Evolutionary conservation across 352 stramenopile species (phyloP), one percentile per base, ranked within the genome.

Genomic region (Globisporangium abappressorium): DNA sequence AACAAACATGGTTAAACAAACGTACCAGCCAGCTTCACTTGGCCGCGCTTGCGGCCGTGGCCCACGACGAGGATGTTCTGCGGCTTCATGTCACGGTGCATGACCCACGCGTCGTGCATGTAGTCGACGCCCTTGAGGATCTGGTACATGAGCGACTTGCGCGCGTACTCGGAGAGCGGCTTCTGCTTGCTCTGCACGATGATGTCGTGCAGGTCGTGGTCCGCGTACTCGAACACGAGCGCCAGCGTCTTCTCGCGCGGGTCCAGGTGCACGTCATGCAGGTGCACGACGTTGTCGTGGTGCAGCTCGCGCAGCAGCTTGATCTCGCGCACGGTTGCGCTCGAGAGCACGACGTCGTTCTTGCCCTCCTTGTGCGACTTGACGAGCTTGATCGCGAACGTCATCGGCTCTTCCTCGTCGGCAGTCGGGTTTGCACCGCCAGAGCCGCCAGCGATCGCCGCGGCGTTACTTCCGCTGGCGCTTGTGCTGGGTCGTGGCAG

Each of bases 31-130:
- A 95, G 69, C 62, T 96, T 96, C n/a, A 96, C 83, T 74, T 95
- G 86, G 8, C 85, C 87, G 18, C 87, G 73, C 63, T 92, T 92
- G 55, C 85, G 85, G 26, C 87, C 85, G 66, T 97, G 87, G 24
- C 86, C 87, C 8, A 95, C 91, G 41, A 98, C 92, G 18, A 98
- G 77, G 54, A 98, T 95, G 68, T 98, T 98, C 57, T 96, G 90
- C 53, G 94, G 88, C 75, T 98, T 98, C 75, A 98, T 91, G 67
- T 98, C 93, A 49, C 94, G 89, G 68, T 98, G 94, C 78, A 98
- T 95, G 66, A 98, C 90, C 89, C 92, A 97, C 14, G 90, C 80
- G 71, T 94, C 87, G 76, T 98, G 93, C 79, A 98, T 97, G 73
- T 98, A 97, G 69, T 96, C 84, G 63, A 97, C 86, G 15, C 90